Percentiles rank a stretch among this genome's conserved stretches.
These are phyloP conservation scores for Blastobotrys parvus DNA, from an alignment of 805 yeast genomes.

Conservation along the genomic window DNA sequence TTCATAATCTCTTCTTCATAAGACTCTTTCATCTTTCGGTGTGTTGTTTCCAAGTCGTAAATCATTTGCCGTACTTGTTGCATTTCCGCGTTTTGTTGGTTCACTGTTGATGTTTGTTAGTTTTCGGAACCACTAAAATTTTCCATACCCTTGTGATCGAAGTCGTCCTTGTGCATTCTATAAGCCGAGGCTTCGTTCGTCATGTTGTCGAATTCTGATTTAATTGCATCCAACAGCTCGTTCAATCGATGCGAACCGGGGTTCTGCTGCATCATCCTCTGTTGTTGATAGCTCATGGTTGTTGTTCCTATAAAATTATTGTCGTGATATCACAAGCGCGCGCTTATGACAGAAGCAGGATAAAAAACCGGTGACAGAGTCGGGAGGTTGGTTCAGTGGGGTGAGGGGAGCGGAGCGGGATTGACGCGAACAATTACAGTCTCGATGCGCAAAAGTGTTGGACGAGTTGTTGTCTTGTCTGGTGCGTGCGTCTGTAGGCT, in stretches of 20 bases:
- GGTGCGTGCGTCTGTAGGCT: too few relatives aligned
- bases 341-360: too few relatives aligned
- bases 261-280: too few relatives aligned
- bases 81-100: constrained; percentile 88
- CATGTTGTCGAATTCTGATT: constrained; percentile 81
- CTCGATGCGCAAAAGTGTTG: too few relatives aligned
- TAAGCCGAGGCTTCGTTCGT: constrained; percentile 77
- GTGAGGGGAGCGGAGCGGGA: too few relatives aligned
- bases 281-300: constrained; percentile 22
- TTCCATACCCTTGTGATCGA: constrained; percentile 57
- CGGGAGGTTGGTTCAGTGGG: too few relatives aligned
- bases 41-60: constrained; percentile 88
- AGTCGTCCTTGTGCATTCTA: constrained; percentile 87
- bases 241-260: constrained; percentile 36
- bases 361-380: too few relatives aligned
- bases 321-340: neutral
- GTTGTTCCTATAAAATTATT: too few relatives aligned
- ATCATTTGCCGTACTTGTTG: constrained; percentile 91
- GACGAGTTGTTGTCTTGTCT: too few relatives aligned
- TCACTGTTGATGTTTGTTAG: constrained; percentile 37
- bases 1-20: constrained; percentile 88
- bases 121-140: too few relatives aligned
- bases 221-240: constrained; percentile 85
- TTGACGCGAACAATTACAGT: too few relatives aligned
- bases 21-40: constrained; percentile 88